Percentiles rank a stretch among this genome's conserved stretches.
These are phyloP conservation scores for Coemansia aciculifera DNA, from an alignment of 192 early-diverging fungal species.

Conservation along the genomic window DNA sequence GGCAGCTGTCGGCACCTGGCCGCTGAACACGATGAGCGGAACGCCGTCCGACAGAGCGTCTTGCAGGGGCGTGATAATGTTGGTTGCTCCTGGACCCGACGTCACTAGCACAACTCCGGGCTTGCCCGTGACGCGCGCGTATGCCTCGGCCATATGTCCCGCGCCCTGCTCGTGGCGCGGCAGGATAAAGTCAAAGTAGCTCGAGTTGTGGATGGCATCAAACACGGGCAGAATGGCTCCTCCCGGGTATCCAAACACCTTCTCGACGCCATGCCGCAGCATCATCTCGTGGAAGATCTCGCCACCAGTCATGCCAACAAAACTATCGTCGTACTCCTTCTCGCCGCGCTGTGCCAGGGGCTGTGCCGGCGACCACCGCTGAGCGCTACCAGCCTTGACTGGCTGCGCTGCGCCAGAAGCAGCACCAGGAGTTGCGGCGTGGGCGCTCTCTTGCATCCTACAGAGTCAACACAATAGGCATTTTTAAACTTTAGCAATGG, in stretches of 20 bases:
- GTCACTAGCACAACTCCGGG: constrained; percentile 75
- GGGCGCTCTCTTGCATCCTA: constrained; percentile 41
- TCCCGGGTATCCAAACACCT: constrained; percentile 97
- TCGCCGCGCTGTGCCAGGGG: constrained; percentile 28
- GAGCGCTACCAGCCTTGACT: constrained; percentile 11
- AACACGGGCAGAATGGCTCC: constrained; percentile 98
- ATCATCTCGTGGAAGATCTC: constrained; percentile 99
- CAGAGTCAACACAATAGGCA: background rate
- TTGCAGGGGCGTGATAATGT: constrained; percentile 96
- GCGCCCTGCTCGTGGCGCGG: constrained; percentile 98
- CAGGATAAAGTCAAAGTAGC: constrained; percentile 95
- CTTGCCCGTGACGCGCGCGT: constrained; percentile 81
- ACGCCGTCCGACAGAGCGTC: constrained; percentile 94
- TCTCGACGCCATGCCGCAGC: constrained; percentile 88
- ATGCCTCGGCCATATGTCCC: constrained; percentile 98
- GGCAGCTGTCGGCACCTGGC: constrained; percentile 88
- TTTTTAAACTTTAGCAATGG: background rate
- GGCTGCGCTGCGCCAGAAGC: constrained; percentile 16
- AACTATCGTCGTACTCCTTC: constrained; percentile 71
- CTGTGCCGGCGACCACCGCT: constrained; percentile 21
- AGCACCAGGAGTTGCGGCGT: constrained; percentile 21
- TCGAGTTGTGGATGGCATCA: constrained; percentile 95
- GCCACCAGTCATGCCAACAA: constrained; percentile 95
- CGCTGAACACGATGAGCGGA: constrained; percentile 93
- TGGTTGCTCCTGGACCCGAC: constrained; percentile 96